Evolutionary conservation across 1,139 yeast genomes (phyloP).

Genomic region (Diutina pseudorugosa): DNA sequence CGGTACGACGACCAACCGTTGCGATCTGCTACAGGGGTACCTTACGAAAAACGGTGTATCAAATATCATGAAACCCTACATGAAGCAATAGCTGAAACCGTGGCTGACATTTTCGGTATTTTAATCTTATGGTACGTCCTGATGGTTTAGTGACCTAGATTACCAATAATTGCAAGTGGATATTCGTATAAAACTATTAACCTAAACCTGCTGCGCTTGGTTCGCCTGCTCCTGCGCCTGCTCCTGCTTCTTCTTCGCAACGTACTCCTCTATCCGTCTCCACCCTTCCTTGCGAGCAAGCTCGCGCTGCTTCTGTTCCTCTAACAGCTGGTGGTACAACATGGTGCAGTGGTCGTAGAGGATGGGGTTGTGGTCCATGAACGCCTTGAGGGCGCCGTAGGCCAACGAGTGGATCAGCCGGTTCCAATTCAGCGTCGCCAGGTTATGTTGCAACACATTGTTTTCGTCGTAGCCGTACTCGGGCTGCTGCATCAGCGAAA

Average conservation of each 20-base stretch:
- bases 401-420: slow-evolving; percentile 87
- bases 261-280: slow-evolving; percentile 3
- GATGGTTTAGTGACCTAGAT: too few species aligned
- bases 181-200: background rate
- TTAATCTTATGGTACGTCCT: too few species aligned
- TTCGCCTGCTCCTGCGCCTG: background rate
- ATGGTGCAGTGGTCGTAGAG: slow-evolving; percentile 87
- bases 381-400: slow-evolving; percentile 80
- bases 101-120: too few species aligned
- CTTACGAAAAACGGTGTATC: too few species aligned
- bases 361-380: slow-evolving; percentile 87
- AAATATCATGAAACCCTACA: too few species aligned
- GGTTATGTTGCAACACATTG: slow-evolving; percentile 29
- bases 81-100: too few species aligned
- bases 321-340: slow-evolving; percentile 55
- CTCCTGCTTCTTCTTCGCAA: slow-evolving; percentile 1
- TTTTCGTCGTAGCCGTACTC: slow-evolving; percentile 13
- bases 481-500: slow-evolving; percentile 26
- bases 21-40: too few species aligned
- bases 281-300: background rate
- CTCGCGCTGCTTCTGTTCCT: slow-evolving; percentile 2
- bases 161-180: background rate
- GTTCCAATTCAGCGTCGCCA: slow-evolving; percentile 63
- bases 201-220: background rate
- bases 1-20: background rate